phyloP scores from a whole-genome alignment of 2,329 filamentous ascomycete genomes.

The Trichoderma semiorbis region DNA sequence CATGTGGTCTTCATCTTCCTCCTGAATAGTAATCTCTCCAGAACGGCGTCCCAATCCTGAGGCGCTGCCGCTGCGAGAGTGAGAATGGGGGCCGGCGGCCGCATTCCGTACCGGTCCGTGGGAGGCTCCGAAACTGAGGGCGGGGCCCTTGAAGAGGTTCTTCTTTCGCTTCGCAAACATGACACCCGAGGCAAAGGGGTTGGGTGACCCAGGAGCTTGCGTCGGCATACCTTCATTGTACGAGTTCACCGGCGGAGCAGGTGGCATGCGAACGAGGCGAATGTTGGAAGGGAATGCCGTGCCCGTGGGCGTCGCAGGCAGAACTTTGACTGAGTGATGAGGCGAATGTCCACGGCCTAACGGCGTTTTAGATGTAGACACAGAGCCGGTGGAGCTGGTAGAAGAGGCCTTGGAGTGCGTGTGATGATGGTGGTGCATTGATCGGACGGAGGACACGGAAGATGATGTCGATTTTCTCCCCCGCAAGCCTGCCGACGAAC shows the following conservation, averaged over 20 bases:
- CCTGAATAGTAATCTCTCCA: constrained; percentile 70
- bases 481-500: constrained; percentile 76
- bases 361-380: constrained; percentile 66
- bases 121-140: constrained; percentile 52
- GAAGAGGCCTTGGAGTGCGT: constrained; percentile 93
- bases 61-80: constrained; percentile 60
- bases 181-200: constrained; percentile 57
- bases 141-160: constrained; percentile 78
- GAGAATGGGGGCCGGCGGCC: constrained; percentile 41
- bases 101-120: constrained; percentile 38
- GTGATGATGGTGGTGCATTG: constrained; percentile 81
- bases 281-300: constrained; percentile 79
- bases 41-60: constrained; percentile 63
- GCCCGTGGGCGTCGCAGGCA: constrained; percentile 80
- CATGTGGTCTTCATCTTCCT: constrained; percentile 56
- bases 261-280: constrained; percentile 66
- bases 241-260: constrained; percentile 47
- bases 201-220: constrained; percentile 51
- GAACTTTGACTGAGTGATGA: constrained; percentile 89
- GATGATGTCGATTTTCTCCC: constrained; percentile 95
- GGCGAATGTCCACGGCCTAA: constrained; percentile 67
- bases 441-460: constrained; percentile 88
- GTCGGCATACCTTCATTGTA: constrained; percentile 59
- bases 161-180: constrained; percentile 80
- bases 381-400: constrained; percentile 76